Percentiles rank a stretch among this genome's conserved stretches.
Conservation (phyloP, 306 rosid genomes). For the Rosa chinensis region DNA sequence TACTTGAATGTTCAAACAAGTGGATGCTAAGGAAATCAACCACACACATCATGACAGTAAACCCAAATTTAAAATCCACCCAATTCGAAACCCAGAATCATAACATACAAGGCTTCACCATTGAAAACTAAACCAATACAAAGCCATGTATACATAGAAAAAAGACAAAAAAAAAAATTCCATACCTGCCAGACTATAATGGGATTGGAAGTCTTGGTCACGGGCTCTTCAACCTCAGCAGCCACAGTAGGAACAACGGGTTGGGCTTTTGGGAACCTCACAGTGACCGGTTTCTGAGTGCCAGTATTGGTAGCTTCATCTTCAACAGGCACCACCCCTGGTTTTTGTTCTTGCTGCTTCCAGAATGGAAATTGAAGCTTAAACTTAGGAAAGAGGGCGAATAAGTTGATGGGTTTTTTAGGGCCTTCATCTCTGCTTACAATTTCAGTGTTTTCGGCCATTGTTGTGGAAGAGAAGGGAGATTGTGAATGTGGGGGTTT, state of each 20-base stretch:
- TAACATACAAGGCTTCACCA: neutral
- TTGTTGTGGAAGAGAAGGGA: constrained; percentile 19
- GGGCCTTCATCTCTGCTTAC: constrained; percentile 27
- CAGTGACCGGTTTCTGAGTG: constrained; percentile 40
- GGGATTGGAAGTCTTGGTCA: constrained; percentile 64
- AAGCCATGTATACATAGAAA: neutral
- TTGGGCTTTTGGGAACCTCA: constrained; percentile 54
- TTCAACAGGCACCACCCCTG: neutral
- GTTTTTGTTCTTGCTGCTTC: constrained; percentile 31
- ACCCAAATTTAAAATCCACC: neutral
- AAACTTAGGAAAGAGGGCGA: constrained; percentile 53
- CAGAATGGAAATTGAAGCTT: constrained; percentile 57
- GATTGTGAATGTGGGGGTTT: neutral
- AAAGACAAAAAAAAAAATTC: neutral
- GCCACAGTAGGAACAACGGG: constrained; percentile 44
- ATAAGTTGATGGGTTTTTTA: constrained; percentile 27
- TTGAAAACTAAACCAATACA: neutral
- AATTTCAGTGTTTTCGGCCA: constrained; percentile 49
- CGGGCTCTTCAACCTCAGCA: constrained; percentile 46
- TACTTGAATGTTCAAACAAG: neutral
- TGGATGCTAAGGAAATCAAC: neutral
- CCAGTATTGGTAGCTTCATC: constrained; percentile 4
- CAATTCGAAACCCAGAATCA: neutral
- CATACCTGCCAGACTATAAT: constrained; percentile 77
- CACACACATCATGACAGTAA: neutral